These are phyloP conservation scores for Taphrina flavorubra DNA, from an alignment of 1,139 yeast genomes.

Conservation along the genomic window DNA sequence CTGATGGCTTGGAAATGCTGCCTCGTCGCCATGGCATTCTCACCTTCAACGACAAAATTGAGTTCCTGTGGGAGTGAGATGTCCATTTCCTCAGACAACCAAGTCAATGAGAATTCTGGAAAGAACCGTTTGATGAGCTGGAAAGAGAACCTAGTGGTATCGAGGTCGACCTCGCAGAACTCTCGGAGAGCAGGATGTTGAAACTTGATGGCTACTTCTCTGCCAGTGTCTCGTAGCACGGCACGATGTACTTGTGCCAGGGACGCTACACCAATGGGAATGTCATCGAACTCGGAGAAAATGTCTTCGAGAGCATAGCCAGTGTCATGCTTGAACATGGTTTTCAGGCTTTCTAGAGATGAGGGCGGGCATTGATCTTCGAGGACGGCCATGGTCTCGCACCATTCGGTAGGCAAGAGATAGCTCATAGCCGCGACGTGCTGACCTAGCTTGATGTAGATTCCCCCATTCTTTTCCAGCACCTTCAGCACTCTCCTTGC, in stretches of 20 bases:
- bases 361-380: slow-evolving; percentile 91
- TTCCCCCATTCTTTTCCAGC: slow-evolving; percentile 84
- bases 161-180: slow-evolving; percentile 88
- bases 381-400: slow-evolving; percentile 87
- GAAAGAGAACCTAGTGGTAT: slow-evolving; percentile 78
- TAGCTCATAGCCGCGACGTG: slow-evolving; percentile 92
- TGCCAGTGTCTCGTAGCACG: slow-evolving; percentile 62
- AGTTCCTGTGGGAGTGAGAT: slow-evolving; percentile 84
- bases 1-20: slow-evolving; percentile 65
- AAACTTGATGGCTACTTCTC: slow-evolving; percentile 87
- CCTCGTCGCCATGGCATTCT: slow-evolving; percentile 72
- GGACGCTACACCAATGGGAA: slow-evolving; percentile 93
- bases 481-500: slow-evolving; percentile 82
- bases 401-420: slow-evolving; percentile 91
- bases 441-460: slow-evolving; percentile 92
- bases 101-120: slow-evolving; percentile 89
- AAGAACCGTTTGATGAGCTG: slow-evolving; percentile 74
- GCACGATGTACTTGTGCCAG: slow-evolving; percentile 95
- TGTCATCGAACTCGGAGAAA: slow-evolving; percentile 68
- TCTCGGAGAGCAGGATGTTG: slow-evolving; percentile 90
- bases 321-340: slow-evolving; percentile 70
- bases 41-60: slow-evolving; percentile 84
- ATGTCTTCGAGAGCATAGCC: slow-evolving; percentile 64
- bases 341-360: slow-evolving; percentile 67
- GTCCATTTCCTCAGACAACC: slow-evolving; percentile 93